Conservation (phyloP, 2,329 filamentous ascomycete genomes). For the Beauveria australis region DNA sequence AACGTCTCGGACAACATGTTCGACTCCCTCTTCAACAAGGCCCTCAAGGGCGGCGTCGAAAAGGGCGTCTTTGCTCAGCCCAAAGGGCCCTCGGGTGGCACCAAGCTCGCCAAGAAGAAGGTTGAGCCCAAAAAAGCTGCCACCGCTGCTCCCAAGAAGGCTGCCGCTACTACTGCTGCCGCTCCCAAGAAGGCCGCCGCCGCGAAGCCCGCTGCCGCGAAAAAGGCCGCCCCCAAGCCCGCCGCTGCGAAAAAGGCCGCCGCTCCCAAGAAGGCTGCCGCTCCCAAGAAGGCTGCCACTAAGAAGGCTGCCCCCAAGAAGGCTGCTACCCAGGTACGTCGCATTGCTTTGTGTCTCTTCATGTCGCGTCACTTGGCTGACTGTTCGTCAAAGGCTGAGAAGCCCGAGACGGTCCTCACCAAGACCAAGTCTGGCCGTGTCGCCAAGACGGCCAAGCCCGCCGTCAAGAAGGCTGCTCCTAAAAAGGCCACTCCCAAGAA, state of each 20-base stretch:
- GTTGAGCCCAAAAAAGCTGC: conserved; percentile 30
- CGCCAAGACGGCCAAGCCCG: conserved; percentile 53
- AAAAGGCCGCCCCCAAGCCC: conserved; percentile 22
- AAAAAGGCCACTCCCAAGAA: conserved; percentile 39
- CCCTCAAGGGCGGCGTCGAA: conserved; percentile 72
- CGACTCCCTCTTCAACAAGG: conserved; percentile 75
- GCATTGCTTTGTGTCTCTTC: not conserved
- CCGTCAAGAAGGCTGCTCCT: conserved; percentile 39
- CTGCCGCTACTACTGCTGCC: conserved; percentile 27
- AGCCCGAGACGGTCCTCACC: conserved; percentile 56
- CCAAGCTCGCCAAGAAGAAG: conserved; percentile 84
- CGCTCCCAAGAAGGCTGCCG: conserved; percentile 38
- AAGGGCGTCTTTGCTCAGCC: conserved; percentile 82
- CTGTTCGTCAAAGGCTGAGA: conserved; percentile 39
- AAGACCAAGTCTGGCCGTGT: conserved; percentile 86
- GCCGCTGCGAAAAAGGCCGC: conserved; percentile 23
- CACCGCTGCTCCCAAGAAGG: conserved; percentile 22
- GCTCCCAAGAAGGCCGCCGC: conserved; percentile 35
- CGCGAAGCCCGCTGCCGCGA: conserved; percentile 23
- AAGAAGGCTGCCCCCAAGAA: conserved; percentile 43
- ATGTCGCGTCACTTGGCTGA: not conserved
- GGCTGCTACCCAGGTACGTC: conserved; percentile 1
- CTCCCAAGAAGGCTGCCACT: conserved; percentile 34
- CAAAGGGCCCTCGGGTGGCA: conserved; percentile 83
- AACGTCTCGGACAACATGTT: conserved; percentile 47